Evolutionary conservation across 2,329 filamentous ascomycete species (phyloP), one percentile per base, ranked within the genome.

Genomic region (Talaromyces rugulosus): DNA sequence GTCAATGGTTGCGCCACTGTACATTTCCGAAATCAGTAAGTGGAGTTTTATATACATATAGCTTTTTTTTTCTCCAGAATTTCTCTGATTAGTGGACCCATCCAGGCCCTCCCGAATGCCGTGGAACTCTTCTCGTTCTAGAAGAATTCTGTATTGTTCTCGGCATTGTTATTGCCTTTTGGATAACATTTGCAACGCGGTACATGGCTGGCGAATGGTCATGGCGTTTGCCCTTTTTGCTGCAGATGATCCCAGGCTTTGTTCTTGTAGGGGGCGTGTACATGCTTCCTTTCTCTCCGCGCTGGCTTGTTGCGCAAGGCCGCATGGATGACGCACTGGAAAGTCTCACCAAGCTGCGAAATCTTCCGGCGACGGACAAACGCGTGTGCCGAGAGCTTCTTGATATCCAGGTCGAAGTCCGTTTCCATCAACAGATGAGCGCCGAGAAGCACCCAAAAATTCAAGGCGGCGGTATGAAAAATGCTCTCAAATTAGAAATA

Each of bases 241-340:
- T 83, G 7, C 81, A 83, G 64, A 76, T 82, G 64, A 67, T 77
- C 12, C 76, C 76, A 1, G 74, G 74, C 0, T 70, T 77, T 44
- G 60, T 78, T 47, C 70, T 79, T 3, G 68, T 70, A 1, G 71
- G 67, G 1, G 74, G 75, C 36, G 75, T 79, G 3, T 63, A 73
- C 12, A 76, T 82, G 63, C 74, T 85, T 47, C 84, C 84, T 0
- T 85, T 81, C 66, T 85, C 83, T 0, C 84, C 84, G 0, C 76
- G 84, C 33, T 86, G 83, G 78, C 77, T 86, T 0, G 78, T 77
- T 7, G 77, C 76, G 5, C 77, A 79, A 56, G 77, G 76, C 9
- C 77, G 80, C 2, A 74, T 83, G 34, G 73, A 81, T 4, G 83
- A 85, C 60, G 79, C 80, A 0, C 72, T 85, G 5, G 62, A 74